Evolutionary conservation across 495 filamentous ascomycete genomes (phyloP).

Genomic region (Aspergillus incahuasiensis): DNA sequence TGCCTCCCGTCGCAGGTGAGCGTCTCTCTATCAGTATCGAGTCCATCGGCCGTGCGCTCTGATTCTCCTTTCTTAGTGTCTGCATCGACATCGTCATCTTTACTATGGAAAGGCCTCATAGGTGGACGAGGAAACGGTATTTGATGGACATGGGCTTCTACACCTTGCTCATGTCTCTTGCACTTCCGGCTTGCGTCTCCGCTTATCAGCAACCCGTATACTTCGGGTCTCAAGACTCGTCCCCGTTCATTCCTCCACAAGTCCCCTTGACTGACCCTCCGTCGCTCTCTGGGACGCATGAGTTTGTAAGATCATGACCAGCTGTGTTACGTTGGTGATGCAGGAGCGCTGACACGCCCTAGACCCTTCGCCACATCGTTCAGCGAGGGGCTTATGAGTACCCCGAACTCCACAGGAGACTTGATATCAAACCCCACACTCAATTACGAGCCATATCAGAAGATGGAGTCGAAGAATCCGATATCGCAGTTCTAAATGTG

Average conservation of each 20-base stretch:
- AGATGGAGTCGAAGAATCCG: conserved; percentile 48
- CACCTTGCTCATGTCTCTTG: conserved; percentile 21
- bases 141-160: conserved; percentile 12
- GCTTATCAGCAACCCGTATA: conserved; percentile 31
- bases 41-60: conserved; percentile 11
- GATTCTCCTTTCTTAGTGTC: conserved; percentile 14
- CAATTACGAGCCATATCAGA: conserved; percentile 60
- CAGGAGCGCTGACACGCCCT: conserved; percentile 9
- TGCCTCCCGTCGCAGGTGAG: neutral
- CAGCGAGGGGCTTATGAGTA: conserved; percentile 77
- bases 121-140: conserved; percentile 12
- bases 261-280: conserved; percentile 23
- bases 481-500: conserved; percentile 26
- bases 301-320: conserved; percentile 30
- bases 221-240: conserved; percentile 24
- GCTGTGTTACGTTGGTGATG: neutral
- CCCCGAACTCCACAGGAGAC: conserved; percentile 66
- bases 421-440: conserved; percentile 65
- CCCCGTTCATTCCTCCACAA: conserved; percentile 32
- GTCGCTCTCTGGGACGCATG: conserved; percentile 22
- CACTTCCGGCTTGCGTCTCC: conserved; percentile 19
- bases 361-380: conserved; percentile 85
- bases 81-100: conserved; percentile 14
- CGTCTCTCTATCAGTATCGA: neutral
- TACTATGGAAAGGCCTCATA: conserved; percentile 13